These are phyloP conservation scores for Cladophialophora carrionii DNA, from an alignment of 2,329 filamentous ascomycete species.

Conservation along the genomic window DNA sequence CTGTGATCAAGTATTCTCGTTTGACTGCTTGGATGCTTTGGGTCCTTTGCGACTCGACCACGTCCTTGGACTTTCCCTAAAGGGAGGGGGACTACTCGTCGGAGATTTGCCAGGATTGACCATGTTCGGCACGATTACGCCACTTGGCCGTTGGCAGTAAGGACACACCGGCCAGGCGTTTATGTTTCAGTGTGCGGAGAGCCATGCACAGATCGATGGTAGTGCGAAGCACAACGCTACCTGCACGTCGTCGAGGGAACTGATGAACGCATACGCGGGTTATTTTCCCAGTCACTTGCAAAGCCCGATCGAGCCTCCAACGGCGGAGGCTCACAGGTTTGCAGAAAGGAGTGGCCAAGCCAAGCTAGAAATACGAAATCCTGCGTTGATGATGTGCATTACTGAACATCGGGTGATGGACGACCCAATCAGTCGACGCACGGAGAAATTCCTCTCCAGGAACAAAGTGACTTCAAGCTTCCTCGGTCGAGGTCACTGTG, in stretches of 20 bases:
- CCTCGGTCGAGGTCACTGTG: not conserved
- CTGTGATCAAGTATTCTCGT: slow-evolving; percentile 5
- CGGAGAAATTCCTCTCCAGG: slow-evolving; percentile 29
- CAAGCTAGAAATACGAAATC: slow-evolving; percentile 4
- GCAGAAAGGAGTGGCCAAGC: slow-evolving; percentile 38
- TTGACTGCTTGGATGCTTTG: slow-evolving; percentile 23
- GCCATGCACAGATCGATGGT: slow-evolving; percentile 9
- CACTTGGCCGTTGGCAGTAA: slow-evolving; percentile 23
- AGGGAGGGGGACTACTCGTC: slow-evolving; percentile 11
- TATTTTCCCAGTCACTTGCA: not conserved
- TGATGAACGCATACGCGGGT: not conserved
- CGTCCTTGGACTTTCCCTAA: slow-evolving; percentile 9
- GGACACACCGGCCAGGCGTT: slow-evolving; percentile 6
- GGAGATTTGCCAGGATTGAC: slow-evolving; percentile 33
- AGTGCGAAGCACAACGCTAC: not conserved
- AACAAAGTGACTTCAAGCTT: slow-evolving; percentile 14
- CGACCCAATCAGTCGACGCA: slow-evolving; percentile 27
- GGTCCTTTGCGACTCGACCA: slow-evolving; percentile 19
- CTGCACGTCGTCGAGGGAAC: not conserved
- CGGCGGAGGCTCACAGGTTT: slow-evolving; percentile 36
- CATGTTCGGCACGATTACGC: slow-evolving; percentile 26
- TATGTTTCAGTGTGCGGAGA: slow-evolving; percentile 26
- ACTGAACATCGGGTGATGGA: slow-evolving; percentile 8
- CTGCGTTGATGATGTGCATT: slow-evolving; percentile 34
- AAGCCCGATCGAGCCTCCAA: slow-evolving; percentile 34